Conservation (phyloP, 371 early-diverging fungal genomes). For the Dichotomocladium elegans region DNA sequence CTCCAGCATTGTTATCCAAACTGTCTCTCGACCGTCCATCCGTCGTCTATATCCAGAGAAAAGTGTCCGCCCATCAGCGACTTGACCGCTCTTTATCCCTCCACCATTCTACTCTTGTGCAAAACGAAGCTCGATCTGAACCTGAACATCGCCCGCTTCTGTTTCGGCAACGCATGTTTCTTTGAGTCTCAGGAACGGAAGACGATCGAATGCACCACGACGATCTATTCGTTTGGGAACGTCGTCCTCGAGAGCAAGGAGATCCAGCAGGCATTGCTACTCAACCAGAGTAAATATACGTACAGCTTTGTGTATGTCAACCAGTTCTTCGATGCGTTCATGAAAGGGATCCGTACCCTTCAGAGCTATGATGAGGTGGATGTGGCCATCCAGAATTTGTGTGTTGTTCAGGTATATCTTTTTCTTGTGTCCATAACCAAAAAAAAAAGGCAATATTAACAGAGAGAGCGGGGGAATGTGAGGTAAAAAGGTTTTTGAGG, state of each 20-base stretch:
- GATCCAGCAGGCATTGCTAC: slow-evolving; percentile 47
- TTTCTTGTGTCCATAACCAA: not conserved
- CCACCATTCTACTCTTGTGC: slow-evolving; percentile 14
- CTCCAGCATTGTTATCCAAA: slow-evolving; percentile 39
- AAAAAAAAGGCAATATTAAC: not conserved
- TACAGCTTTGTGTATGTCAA: slow-evolving; percentile 56
- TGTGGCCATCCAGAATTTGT: slow-evolving; percentile 48
- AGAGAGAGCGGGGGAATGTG: too few relatives aligned
- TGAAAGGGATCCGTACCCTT: slow-evolving; percentile 45
- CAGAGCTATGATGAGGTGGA: slow-evolving; percentile 53
- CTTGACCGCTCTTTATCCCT: slow-evolving; percentile 9
- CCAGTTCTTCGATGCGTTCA: slow-evolving; percentile 59
- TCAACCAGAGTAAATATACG: slow-evolving; percentile 39
- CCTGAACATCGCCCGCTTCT: slow-evolving; percentile 36
- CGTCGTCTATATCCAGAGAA: slow-evolving; percentile 16
- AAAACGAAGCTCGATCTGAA: slow-evolving; percentile 45
- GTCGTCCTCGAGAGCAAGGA: slow-evolving; percentile 58
- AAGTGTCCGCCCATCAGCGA: slow-evolving; percentile 33
- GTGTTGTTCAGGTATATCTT: slow-evolving; percentile 43
- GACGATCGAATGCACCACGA: slow-evolving; percentile 56
- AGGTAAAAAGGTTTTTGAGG: slow-evolving; percentile 52
- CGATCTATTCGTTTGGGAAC: slow-evolving; percentile 62
- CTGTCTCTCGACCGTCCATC: slow-evolving; percentile 12
- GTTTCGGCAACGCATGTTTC: slow-evolving; percentile 44
- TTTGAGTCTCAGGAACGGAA: slow-evolving; percentile 50